Percentiles rank a stretch among this genome's conserved stretches.
phyloP scores from a whole-genome alignment of 768 basidiomycete genomes.

The Leucogyrophana mollusca region DNA sequence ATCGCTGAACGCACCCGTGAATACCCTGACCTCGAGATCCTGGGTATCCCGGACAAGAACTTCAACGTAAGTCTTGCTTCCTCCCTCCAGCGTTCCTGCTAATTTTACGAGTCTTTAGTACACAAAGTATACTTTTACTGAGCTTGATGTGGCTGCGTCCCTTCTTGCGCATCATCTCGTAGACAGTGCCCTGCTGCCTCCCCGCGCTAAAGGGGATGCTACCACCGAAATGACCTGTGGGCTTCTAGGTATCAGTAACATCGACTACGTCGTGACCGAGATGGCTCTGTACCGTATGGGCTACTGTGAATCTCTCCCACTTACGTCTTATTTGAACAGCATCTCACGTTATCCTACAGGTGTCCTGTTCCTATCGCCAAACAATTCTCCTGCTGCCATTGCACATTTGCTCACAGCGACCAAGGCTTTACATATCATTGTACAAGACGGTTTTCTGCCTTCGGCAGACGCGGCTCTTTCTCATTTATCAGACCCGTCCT shows the following conservation, averaged over 20 bases:
- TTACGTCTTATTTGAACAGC: neutral
- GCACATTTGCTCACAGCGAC: conserved; percentile 39
- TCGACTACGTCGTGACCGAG: conserved; percentile 24
- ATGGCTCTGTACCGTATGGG: conserved; percentile 29
- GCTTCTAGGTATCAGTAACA: conserved; percentile 24
- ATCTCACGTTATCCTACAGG: conserved; percentile 5
- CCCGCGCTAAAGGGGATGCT: conserved; percentile 22
- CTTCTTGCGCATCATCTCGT: conserved; percentile 22
- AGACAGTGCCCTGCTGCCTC: conserved; percentile 14
- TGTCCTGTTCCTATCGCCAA: conserved; percentile 37
- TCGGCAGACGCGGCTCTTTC: conserved; percentile 15
- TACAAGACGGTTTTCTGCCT: conserved; percentile 13
- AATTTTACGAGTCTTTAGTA: conserved; percentile 13
- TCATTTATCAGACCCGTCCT: conserved; percentile 16
- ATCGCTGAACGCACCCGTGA: conserved; percentile 17
- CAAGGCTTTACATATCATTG: conserved; percentile 18
- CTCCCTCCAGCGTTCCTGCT: neutral
- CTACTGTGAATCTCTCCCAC: conserved; percentile 19
- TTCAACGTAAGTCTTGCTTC: conserved; percentile 10
- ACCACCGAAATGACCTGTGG: conserved; percentile 24
- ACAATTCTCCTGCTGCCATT: conserved; percentile 46
- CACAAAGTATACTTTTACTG: conserved; percentile 20
- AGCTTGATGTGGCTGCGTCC: conserved; percentile 24
- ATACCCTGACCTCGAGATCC: conserved; percentile 18
- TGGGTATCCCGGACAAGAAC: conserved; percentile 24